Evolutionary conservation across 345 rosid genomes (phyloP).

Genomic region (Eucalyptus erythrocorys): DNA sequence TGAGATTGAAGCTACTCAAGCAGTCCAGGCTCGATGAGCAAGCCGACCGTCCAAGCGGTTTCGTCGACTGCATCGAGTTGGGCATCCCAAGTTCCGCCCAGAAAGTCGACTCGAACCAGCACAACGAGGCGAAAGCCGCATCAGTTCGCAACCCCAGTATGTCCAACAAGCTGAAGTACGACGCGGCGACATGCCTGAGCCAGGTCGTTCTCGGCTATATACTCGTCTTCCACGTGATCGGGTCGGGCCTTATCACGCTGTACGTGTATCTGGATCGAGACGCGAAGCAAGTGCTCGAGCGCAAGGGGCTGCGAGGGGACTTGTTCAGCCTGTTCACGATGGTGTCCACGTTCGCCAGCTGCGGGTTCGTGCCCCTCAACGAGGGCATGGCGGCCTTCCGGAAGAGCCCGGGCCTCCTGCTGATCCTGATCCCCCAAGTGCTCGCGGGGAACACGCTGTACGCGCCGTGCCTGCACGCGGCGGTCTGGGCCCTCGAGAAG

Average conservation of each 20-base stretch:
- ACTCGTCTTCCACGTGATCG: slow-evolving; percentile 11
- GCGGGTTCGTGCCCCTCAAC: slow-evolving; percentile 58
- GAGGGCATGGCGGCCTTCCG: slow-evolving; percentile 53
- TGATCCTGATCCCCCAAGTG: slow-evolving; percentile 31
- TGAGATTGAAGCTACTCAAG: background rate
- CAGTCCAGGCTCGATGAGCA: background rate
- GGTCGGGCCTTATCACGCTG: slow-evolving; percentile 9
- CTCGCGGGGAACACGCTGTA: slow-evolving; percentile 49
- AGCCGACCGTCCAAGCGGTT: background rate
- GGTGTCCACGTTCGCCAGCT: slow-evolving; percentile 37
- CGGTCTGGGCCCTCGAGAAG: slow-evolving; percentile 24
- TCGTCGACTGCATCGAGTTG: background rate
- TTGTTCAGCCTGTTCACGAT: slow-evolving; percentile 40
- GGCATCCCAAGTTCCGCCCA: background rate
- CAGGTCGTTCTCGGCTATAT: slow-evolving; percentile 30
- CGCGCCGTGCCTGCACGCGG: slow-evolving; percentile 20
- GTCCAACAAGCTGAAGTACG: background rate
- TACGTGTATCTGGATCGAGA: slow-evolving; percentile 16
- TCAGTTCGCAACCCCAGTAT: background rate
- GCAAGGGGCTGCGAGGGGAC: slow-evolving; percentile 8
- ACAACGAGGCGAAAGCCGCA: background rate
- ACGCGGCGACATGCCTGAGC: background rate
- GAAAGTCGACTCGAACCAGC: background rate
- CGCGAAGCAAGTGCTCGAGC: slow-evolving; percentile 20
- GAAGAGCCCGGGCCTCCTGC: background rate